Conservation (phyloP, 108 stramenopile genomes). For the Cylindrotheca fusiformis region DNA sequence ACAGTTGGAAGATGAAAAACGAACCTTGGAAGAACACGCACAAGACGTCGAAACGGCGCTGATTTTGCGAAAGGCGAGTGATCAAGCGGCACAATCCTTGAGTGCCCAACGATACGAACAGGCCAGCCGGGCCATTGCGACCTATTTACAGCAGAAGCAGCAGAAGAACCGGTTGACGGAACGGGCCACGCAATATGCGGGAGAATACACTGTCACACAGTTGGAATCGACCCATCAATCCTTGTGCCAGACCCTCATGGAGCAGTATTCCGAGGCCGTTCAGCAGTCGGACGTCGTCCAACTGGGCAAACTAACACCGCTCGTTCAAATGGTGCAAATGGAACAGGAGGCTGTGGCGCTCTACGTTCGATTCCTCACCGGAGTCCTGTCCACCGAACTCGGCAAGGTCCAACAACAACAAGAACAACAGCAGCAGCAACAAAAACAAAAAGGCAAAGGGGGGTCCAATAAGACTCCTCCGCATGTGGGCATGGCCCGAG, state of each 20-base stretch:
- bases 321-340: constrained; percentile 68
- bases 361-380: constrained; percentile 65
- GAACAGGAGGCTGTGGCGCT: constrained; percentile 66
- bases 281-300: constrained; percentile 43
- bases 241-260: constrained; percentile 41
- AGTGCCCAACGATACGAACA: constrained; percentile 47
- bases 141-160: constrained; percentile 36
- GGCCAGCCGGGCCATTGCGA: constrained; percentile 57
- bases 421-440: constrained; percentile 27
- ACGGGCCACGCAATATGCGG: constrained; percentile 49
- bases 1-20: constrained; percentile 65
- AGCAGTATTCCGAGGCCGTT: constrained; percentile 64
- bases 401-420: constrained; percentile 19
- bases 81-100: constrained; percentile 46
- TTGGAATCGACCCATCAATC: constrained; percentile 43
- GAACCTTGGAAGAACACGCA: constrained; percentile 57
- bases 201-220: constrained; percentile 57
- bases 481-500: constrained; percentile 57
- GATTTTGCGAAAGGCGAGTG: constrained; percentile 43
- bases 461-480: constrained; percentile 36
- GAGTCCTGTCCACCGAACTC: constrained; percentile 34
- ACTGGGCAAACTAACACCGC: constrained; percentile 64
- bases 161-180: constrained; percentile 26
- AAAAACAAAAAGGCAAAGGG: constrained; percentile 18
- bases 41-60: constrained; percentile 66